Evolutionary conservation across 1,139 yeast species (phyloP), one percentile per base, ranked within the genome.

Genomic region (Trichomonascaceae sp.): DNA sequence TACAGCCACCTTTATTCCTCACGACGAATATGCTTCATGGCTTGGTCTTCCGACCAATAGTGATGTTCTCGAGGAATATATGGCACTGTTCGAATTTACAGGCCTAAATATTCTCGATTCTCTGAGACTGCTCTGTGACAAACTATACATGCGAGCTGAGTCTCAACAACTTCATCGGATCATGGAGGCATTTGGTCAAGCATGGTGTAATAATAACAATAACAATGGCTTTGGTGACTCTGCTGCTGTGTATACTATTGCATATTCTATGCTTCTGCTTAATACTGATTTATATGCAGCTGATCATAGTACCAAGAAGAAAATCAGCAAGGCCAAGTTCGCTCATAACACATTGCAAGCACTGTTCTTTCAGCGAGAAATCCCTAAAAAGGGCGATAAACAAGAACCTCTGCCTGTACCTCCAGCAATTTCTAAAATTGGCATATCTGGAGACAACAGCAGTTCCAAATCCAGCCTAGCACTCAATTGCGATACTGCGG

Each of bases 121-220:
- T 1, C 75, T 88, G 19, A 71, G 91, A 43, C 70, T 71, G 57
- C 71, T 88, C 45, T 87, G 95, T 61, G 77, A 80, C 41, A 80
- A 77, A 62, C 66, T 88, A 20, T 85, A 85, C 66, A 75, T 88
- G 65, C 83, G 83, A 63, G 96, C 93, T 2, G 96, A 89, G 67
- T 83, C 95, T 1, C 93, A 86, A 62, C 87, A 85, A 61, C 81
- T 88, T 53, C 95, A 87, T 69, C 76, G 88, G 49, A 79, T 88
- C 43, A 72, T 88, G 57, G 84, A 85, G 49, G 77, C 84, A 1
- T 84, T 87, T 66, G 80, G 95, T 27, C 75, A 76, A 55, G 79
- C 85, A 51, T 88, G 91, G 85, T 80, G 66, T 66, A 71, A 66
- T 67, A 76, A 70, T 70, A 77, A 71, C 74, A 82, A 58, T 6